Evolutionary conservation across 1,284 basidiomycete species (phyloP).

Genomic region (Cryptococcus deneoformans): DNA sequence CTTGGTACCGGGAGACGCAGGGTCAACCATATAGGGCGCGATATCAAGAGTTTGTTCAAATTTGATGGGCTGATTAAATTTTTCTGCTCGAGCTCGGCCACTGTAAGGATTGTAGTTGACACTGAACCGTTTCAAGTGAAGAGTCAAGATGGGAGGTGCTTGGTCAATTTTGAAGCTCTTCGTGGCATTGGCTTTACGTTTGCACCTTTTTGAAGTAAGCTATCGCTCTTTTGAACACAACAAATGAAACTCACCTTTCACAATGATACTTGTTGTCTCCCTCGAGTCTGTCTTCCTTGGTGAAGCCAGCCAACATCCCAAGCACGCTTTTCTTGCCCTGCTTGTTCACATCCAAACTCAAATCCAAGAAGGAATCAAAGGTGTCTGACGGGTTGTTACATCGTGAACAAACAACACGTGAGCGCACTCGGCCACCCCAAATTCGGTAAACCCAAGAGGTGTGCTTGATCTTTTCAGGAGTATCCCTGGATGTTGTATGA

Average conservation of each 20-base stretch:
- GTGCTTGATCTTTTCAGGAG: conserved; percentile 74
- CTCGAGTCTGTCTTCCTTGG: conserved; percentile 75
- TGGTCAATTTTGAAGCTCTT: conserved; percentile 65
- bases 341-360: conserved; percentile 78
- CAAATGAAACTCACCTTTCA: conserved; percentile 72
- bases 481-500: conserved; percentile 57
- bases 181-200: conserved; percentile 40
- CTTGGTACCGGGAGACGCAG: conserved; percentile 61
- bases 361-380: conserved; percentile 90
- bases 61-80: conserved; percentile 71
- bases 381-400: conserved; percentile 93
- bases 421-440: conserved; percentile 89
- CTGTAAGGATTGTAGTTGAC: conserved; percentile 31
- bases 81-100: conserved; percentile 75
- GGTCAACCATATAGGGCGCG: conserved; percentile 78
- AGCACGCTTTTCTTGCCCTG: conserved; percentile 59
- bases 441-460: conserved; percentile 93
- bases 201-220: conserved; percentile 26
- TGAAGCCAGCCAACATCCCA: conserved; percentile 78
- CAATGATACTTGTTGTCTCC: conserved; percentile 98
- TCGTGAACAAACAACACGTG: conserved; percentile 82
- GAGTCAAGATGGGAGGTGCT: conserved; percentile 84
- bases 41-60: conserved; percentile 80
- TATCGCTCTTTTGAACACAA: background rate
- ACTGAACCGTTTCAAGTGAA: conserved; percentile 95